Evolutionary conservation across 768 basidiomycete genomes (phyloP).

Genomic region (Cyclocybe cylindracea): DNA sequence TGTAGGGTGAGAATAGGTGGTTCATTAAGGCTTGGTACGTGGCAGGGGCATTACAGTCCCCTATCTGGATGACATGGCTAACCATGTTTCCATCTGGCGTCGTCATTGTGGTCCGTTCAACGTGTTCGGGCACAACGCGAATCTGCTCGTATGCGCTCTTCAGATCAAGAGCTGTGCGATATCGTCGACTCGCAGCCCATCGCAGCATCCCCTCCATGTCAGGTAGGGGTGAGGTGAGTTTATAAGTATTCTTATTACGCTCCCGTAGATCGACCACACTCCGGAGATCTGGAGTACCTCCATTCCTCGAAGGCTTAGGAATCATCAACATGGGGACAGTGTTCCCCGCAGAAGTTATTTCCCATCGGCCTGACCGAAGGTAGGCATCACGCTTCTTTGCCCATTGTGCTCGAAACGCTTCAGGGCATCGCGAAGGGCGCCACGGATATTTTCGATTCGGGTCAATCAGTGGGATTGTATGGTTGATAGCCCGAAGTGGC

Average conservation of each 20-base stretch:
- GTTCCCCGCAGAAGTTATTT: conserved; percentile 30
- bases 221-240: conserved; percentile 38
- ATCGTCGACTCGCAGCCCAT: conserved; percentile 27
- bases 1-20: conserved; percentile 30
- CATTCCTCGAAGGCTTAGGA: conserved; percentile 24
- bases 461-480: conserved; percentile 42
- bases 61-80: conserved; percentile 31
- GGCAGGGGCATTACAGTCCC: conserved; percentile 34
- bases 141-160: conserved; percentile 45
- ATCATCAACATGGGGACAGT: conserved; percentile 36
- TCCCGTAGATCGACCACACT: conserved; percentile 37
- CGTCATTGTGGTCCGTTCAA: conserved; percentile 24
- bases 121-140: conserved; percentile 23
- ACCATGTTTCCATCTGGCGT: conserved; percentile 44
- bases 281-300: conserved; percentile 15
- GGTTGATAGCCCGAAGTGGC: conserved; percentile 38
- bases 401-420: conserved; percentile 32
- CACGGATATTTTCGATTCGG: conserved; percentile 27
- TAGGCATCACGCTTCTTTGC: conserved; percentile 28
- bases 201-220: conserved; percentile 39
- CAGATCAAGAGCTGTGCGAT: conserved; percentile 35
- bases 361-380: conserved; percentile 26
- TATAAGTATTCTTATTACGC: conserved; percentile 38
- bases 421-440: conserved; percentile 36
- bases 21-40: conserved; percentile 47